Evolutionary conservation across 352 stramenopile species (phyloP).

Genomic region (Pythium rhizo-oryzae): DNA sequence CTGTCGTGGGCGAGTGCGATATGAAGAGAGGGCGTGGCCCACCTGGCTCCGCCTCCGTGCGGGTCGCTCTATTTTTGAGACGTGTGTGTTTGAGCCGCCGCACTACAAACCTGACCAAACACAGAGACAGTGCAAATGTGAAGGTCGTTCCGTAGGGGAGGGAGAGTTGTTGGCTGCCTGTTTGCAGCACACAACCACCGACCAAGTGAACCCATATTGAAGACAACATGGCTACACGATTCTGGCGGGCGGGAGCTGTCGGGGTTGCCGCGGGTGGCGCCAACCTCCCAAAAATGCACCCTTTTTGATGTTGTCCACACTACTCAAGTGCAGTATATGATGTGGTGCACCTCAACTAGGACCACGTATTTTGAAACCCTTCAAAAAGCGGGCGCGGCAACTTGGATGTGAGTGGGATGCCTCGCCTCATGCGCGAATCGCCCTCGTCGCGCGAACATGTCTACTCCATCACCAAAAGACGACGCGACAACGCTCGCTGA

Average conservation of each 20-base stretch:
- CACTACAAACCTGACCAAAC: too few relatives aligned
- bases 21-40: too few relatives aligned
- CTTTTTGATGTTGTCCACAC: not conserved
- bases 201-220: not conserved
- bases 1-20: too few relatives aligned
- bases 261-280: not conserved
- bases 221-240: conserved; percentile 1
- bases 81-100: not conserved
- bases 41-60: too few relatives aligned
- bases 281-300: not conserved
- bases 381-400: conserved; percentile 1
- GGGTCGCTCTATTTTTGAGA: conserved; percentile 3
- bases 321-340: not conserved
- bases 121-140: too few relatives aligned
- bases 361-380: not conserved
- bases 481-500: not conserved
- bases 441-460: conserved; percentile 2
- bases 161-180: too few relatives aligned
- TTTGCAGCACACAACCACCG: too few relatives aligned
- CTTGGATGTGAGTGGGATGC: not conserved
- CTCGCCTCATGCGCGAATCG: not conserved
- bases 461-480: not conserved
- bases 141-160: not conserved
- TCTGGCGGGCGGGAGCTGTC: not conserved
- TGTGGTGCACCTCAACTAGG: not conserved